These are phyloP conservation scores for Penicillium digitatum DNA, from an alignment of 2,329 filamentous ascomycete species.

Conservation along the genomic window DNA sequence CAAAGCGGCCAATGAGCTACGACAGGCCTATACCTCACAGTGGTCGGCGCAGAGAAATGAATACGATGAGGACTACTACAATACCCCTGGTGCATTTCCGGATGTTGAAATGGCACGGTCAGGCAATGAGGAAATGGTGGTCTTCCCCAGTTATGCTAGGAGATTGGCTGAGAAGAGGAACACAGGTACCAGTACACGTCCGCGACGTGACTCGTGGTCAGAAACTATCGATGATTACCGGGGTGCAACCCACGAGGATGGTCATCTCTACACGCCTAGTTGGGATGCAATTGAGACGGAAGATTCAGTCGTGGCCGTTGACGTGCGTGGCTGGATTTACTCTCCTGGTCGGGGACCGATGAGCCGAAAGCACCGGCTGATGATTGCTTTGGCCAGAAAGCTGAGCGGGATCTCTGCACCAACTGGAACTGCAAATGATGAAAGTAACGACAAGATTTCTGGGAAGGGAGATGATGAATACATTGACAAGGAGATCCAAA, in stretches of 20 bases:
- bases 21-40: conserved; percentile 62
- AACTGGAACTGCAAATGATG: conserved; percentile 33
- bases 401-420: conserved; percentile 81
- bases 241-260: conserved; percentile 45
- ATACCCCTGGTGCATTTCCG: conserved; percentile 74
- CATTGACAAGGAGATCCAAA: conserved; percentile 69
- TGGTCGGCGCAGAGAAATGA: conserved; percentile 47
- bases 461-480: conserved; percentile 57
- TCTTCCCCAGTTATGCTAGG: conserved; percentile 92
- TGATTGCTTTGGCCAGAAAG: conserved; percentile 81
- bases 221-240: conserved; percentile 40
- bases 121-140: conserved; percentile 84
- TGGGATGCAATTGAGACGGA: conserved; percentile 79
- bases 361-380: conserved; percentile 77
- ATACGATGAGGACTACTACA: conserved; percentile 46
- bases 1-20: conserved; percentile 67
- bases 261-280: conserved; percentile 66
- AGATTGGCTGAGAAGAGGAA: conserved; percentile 55
- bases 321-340: conserved; percentile 95
- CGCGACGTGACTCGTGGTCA: conserved; percentile 28
- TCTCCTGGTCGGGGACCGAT: conserved; percentile 78
- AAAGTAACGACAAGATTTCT: conserved; percentile 36
- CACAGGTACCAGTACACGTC: conserved; percentile 23
- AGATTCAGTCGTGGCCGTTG: conserved; percentile 84
- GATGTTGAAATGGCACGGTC: conserved; percentile 75